Base-by-base conservation (phyloP, 2,329 filamentous ascomycete genomes). In the Epichloe baconii region DNA sequence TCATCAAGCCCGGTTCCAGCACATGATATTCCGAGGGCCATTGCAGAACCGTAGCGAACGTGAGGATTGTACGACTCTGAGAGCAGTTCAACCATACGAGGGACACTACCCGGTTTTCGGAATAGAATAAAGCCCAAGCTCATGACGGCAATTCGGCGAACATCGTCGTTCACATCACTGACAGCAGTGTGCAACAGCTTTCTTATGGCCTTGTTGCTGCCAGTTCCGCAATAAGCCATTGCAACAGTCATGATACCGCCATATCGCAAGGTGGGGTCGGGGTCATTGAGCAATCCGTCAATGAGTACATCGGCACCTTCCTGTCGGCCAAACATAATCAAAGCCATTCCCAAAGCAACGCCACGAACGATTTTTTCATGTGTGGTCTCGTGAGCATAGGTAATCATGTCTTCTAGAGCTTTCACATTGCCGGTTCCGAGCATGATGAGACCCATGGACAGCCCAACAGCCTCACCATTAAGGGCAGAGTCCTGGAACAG, bases 171-270 rank as follows among this genome's bases (percentile, higher is more conserved):
- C 57, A 97, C 93, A 70, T 98, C 93, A 66, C 90, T 97, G 57
- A 98, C 94, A 52, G 93, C 93, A 54, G 93, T 87, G 65, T 98
- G 93, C 11, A 98, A 81, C 34, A 98, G 78, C 70, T 93, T 95
- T 50, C 94, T 85, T 48, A 98, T 93, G 23, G 94, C 93, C 76
- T 97, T 97, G 77, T 98, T 98, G 78, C 90, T 96, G 58, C 91
- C 88, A 41, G 88, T 96, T 52, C 93, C 93, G 64, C 91, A 96
- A 72, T 98, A 98, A 17, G 93, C 93, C 65, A 98, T 76, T 48
- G 93, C 93, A 52, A 98, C 88, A n/a, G 93, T 95, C 82, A 98
- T 88, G 67, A 98, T 95, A 73, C 93, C 93, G 66, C 93, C 93
- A 60, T 98, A 98, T 58, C 93, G 83, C 54, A 98, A 76, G 7